Evolutionary conservation across 1,139 yeast genomes (phyloP), one percentile per base, ranked within the genome.

Genomic region (Kazachstania sp.): DNA sequence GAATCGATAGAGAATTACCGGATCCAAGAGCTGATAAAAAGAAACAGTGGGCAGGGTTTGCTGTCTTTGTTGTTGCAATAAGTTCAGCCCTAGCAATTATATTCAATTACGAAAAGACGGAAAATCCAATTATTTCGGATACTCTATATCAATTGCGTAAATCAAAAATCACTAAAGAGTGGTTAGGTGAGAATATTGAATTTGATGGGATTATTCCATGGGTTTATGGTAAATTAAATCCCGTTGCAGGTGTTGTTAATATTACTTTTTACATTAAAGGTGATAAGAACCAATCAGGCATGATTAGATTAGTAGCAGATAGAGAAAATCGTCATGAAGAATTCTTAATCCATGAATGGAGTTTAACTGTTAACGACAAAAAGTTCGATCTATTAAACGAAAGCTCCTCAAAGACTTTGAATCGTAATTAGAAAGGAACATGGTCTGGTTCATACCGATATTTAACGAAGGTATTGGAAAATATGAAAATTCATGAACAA

Each of bases 101-200:
- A 57, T 82, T 90, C 75, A 88, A 92, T 71, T 90, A 90, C 68
- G 97, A 92, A 63, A 90, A 87, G 65, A 81, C 88, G 20, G 79
- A 84, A 47, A 85, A 95, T 8, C 96, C 97, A 1, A 78, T 90
- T 49, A 83, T 88, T 54, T 77, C 84, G 39, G 88, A 95, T n/a
- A 83, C 95, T 3, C 70, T 92, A 63, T 88, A 87, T 65, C 84
- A 86, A 51, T 70, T 92, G 56, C 78, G 97, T 61, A 75, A 96
- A 61, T 83, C 94, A 2, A 72, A 74, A n/a, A 57, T 69, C 42
- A 92, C 88, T n/a, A 71, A 77, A 41, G 77, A 75, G 18, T 63
- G 71, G 3, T 70, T 92, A 42, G 98, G 98, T 15, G 77, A 75
- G 43, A 81, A 84, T 55, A 85, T 92, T 54, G 79, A 80, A 39